These are phyloP conservation scores for Lodderomyces theae DNA, from an alignment of 1,139 yeast genomes.

Conservation along the genomic window DNA sequence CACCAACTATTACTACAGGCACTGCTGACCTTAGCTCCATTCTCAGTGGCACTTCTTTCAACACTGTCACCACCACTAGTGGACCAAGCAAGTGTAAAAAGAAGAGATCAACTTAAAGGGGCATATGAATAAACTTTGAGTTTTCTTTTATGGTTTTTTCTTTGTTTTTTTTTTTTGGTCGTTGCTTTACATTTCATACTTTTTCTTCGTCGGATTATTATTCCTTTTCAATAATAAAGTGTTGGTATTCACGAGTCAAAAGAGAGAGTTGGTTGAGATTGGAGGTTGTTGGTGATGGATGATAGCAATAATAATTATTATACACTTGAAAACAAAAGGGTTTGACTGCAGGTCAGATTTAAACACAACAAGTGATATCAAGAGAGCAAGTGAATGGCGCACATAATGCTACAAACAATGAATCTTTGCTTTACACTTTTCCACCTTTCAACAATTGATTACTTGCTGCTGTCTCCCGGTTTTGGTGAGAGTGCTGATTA, in stretches of 20 bases:
- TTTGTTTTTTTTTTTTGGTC: too few species aligned
- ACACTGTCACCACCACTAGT: slow-evolving; percentile 15
- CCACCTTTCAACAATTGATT: too few species aligned
- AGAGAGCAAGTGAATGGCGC: too few species aligned
- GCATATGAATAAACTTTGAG: background rate
- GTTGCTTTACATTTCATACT: background rate
- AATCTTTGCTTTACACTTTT: too few species aligned
- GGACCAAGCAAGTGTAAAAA: slow-evolving; percentile 14
- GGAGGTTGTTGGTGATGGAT: background rate
- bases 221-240: background rate
- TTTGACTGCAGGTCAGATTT: slow-evolving; percentile 5
- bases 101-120: slow-evolving; percentile 11
- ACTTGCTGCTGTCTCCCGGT: background rate
- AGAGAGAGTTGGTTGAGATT: background rate
- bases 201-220: background rate
- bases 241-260: background rate
- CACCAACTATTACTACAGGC: slow-evolving; percentile 11
- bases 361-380: background rate
- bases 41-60: slow-evolving; percentile 21
- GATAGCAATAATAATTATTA: too few species aligned
- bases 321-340: background rate
- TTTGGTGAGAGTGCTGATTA: background rate
- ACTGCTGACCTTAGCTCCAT: slow-evolving; percentile 14
- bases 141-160: too few species aligned
- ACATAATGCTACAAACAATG: too few species aligned